Base-by-base conservation (phyloP, 371 early-diverging fungal genomes). In the Entomophthora muscae region DNA sequence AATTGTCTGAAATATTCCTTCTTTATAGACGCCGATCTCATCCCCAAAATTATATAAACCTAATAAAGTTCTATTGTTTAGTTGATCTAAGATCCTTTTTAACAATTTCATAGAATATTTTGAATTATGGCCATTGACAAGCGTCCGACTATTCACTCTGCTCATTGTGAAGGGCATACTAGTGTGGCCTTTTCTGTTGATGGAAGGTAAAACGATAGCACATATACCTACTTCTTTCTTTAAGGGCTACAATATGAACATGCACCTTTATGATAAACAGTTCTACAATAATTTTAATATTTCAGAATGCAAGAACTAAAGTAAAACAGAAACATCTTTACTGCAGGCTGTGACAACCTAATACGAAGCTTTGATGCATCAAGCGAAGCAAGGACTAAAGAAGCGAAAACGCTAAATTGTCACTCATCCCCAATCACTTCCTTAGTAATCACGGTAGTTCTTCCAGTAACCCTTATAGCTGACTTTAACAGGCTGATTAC, bases 131-230 rank as follows among this genome's bases (percentile, higher is more conserved):
- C n/a, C n/a, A n/a, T n/a, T n/a, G n/a, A n/a, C n/a, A 42, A 42
- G 17, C 10, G 10, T 17, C 42, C 42, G 10, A 42, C 42, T 17
- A 42, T 17, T 17, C 42, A 42, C 17, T 17, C 42, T 10, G 55
- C 55, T 26, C 55, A 55, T 26, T 27, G 24, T 26, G 24, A 55
- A 26, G 55, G 55, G 3, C 28, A 26, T 27, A 55, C 55, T 21
- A 12, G 12, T 5, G 24, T 55, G 24, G 28, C 55, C 55, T 55
- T 55, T 21, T 55, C 55, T 21, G 28, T 24, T 3, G 55, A 55
- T 55, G 55, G 55, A 26, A 55, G 28, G 55, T 55, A 55, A 55
- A 21, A 5, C n/a, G n/a, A n/a, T n/a, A n/a, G n/a, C n/a, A n/a
- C n/a, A n/a, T n/a, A n/a, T n/a, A n/a, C n/a, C n/a, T n/a, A n/a